Conservation (phyloP, 768 basidiomycete species). For the Suillus variegatus region DNA sequence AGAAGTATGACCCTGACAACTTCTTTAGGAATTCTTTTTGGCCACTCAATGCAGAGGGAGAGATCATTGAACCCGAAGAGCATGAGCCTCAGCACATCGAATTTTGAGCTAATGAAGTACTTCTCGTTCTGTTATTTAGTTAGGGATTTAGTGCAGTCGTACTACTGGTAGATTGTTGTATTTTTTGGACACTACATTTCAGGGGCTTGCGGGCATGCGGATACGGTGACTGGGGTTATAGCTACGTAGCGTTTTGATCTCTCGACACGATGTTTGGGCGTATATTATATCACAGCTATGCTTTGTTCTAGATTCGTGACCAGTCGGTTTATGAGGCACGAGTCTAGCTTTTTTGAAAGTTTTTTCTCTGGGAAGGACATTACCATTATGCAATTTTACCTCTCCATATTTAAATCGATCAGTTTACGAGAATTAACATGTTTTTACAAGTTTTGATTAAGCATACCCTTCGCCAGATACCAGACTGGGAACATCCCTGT, state of each 20-base stretch:
- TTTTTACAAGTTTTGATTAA: too few relatives aligned
- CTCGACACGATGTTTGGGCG: not conserved
- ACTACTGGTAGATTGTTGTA: not conserved
- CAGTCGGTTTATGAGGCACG: too few relatives aligned
- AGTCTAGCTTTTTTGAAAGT: too few relatives aligned
- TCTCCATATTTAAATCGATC: not conserved
- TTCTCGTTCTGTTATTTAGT: not conserved
- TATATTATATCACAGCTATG: not conserved
- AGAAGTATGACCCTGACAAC: constrained; percentile 72
- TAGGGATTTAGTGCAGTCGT: not conserved
- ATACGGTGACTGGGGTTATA: not conserved
- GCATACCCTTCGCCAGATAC: too few relatives aligned
- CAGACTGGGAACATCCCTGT: too few relatives aligned
- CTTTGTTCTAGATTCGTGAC: not conserved
- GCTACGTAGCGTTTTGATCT: not conserved
- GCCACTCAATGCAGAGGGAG: constrained; percentile 65
- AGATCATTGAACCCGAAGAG: constrained; percentile 51
- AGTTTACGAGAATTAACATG: not conserved
- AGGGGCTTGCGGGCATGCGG: not conserved
- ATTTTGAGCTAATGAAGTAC: constrained; percentile 15
- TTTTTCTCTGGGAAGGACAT: not conserved
- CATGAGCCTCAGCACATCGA: constrained; percentile 56
- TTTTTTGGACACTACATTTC: not conserved
- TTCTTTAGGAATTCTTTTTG: constrained; percentile 81
- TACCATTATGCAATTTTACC: not conserved